Percentiles rank a stretch among this genome's conserved stretches.
These are phyloP conservation scores for Candida takata DNA, from an alignment of 805 yeast genomes.

Conservation along the genomic window DNA sequence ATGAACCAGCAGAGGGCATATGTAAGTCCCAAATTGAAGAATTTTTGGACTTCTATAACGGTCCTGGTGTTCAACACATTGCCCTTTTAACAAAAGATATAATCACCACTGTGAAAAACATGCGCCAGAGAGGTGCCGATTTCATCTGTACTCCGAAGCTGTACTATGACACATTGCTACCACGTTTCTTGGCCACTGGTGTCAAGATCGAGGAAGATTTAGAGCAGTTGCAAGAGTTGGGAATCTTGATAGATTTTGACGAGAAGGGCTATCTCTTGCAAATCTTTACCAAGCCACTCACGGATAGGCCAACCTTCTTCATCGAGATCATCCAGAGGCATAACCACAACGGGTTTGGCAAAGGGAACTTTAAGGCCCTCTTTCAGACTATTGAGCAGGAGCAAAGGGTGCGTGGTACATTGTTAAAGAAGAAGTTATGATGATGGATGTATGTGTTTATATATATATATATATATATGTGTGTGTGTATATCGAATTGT, in stretches of 20 bases:
- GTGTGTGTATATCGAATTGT: no score
- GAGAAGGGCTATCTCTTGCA: constrained; percentile 72
- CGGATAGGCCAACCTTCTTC: constrained; percentile 76
- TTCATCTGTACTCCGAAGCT: constrained; percentile 53
- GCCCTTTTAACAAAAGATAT: constrained; percentile 65
- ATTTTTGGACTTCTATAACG: constrained; percentile 63
- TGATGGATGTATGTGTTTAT: no score
- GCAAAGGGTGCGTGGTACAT: constrained; percentile 64
- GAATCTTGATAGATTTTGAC: constrained; percentile 73
- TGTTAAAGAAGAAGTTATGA: constrained; percentile 14
- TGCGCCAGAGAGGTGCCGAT: constrained; percentile 59
- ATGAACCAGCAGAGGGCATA: constrained; percentile 71
- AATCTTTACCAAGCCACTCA: constrained; percentile 68
- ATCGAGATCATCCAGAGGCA: constrained; percentile 75
- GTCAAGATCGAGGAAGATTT: constrained; percentile 47
- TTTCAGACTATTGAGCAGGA: constrained; percentile 79
- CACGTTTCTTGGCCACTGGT: constrained; percentile 37
- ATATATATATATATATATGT: no score
- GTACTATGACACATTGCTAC: constrained; percentile 48
- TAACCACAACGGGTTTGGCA: constrained; percentile 82
- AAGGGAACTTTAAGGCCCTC: constrained; percentile 78
- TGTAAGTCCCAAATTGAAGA: constrained; percentile 77
- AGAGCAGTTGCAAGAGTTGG: constrained; percentile 38
- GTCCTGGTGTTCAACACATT: constrained; percentile 82
- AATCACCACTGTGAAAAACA: constrained; percentile 41